Base-by-base conservation (phyloP, 345 rosid species). In the Eutrema yunnanense region DNA sequence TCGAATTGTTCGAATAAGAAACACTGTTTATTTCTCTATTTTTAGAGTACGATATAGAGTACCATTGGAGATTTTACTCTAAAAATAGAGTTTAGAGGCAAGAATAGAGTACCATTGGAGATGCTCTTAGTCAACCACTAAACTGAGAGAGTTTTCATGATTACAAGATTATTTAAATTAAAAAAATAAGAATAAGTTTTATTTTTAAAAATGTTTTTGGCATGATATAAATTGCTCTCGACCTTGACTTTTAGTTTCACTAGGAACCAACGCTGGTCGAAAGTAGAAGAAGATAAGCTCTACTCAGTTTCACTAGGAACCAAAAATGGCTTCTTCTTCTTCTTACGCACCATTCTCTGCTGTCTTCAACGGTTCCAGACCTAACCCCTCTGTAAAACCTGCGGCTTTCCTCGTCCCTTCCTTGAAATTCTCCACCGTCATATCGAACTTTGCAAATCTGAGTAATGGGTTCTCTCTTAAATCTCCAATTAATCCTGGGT, bases 361-460 rank as follows among this genome's bases (percentile, higher is more conserved):
- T 5, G 19, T 87, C 53, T 44, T 79, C 26, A 63, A 44, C 30
- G 60, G 66, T 70, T 75, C 67, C 62, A 79, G 67, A 74, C 58
- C 60, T 4, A 80, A 48, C 54, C 58, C 70, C 14, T 61, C 73
- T 51, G 40, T 68, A 4, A 71, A 58, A 44, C 57, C 86, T 65
- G 58, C 88, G 3, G 68, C 82, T 52, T 80, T 70, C 65, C 29
- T 64, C 61, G 38, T 52, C 59, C 79, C 86, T 34, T 71, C 90
- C 40, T 43, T 77, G 69, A 82, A 78, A 62, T 82, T 82, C 69
- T 76, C 87, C 65, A 65, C 84, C 53, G 81, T 75, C 62, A 56
- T 84, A 14, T 82, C 89, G 1, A 84, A 79, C 74, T 85, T 85
- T 3, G 76, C 77, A 43, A 82, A 83, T 78, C 44, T 81, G 73